Conservation (phyloP, 331 rosid genomes). For the Phaseolus coccineus region DNA sequence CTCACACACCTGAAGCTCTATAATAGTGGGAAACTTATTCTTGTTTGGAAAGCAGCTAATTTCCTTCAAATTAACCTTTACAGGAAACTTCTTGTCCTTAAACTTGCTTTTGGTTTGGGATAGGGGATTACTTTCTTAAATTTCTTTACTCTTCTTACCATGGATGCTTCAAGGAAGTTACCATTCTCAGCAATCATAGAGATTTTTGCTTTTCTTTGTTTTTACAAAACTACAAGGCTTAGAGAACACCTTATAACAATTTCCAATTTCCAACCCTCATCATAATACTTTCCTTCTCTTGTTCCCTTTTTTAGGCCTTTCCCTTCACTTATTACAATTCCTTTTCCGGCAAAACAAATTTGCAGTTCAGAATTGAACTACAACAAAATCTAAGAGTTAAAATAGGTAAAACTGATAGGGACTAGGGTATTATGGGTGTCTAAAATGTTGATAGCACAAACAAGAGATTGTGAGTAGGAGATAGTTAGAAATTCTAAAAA, state of each 20-base stretch:
- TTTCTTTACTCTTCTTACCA: neutral
- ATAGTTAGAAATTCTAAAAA: slow-evolving; percentile 8
- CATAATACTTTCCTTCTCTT: neutral
- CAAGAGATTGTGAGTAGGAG: neutral
- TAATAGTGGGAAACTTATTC: neutral
- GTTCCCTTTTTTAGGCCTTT: neutral
- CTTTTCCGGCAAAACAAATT: no score
- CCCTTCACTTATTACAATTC: neutral
- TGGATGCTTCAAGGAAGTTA: neutral
- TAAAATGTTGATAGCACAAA: no score
- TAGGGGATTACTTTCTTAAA: neutral
- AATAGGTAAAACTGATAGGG: no score
- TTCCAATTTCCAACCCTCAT: neutral
- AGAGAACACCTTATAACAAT: neutral
- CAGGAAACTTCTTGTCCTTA: neutral
- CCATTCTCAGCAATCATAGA: neutral
- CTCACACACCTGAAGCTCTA: neutral
- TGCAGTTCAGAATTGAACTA: no score
- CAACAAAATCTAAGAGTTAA: no score
- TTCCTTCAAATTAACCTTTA: neutral
- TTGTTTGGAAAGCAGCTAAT: neutral
- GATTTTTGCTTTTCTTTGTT: neutral
- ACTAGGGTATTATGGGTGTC: no score
- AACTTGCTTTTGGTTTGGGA: neutral
- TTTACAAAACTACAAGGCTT: neutral